Conservation (phyloP, 2,329 filamentous ascomycete genomes). For the Aspergillus terreus region DNA sequence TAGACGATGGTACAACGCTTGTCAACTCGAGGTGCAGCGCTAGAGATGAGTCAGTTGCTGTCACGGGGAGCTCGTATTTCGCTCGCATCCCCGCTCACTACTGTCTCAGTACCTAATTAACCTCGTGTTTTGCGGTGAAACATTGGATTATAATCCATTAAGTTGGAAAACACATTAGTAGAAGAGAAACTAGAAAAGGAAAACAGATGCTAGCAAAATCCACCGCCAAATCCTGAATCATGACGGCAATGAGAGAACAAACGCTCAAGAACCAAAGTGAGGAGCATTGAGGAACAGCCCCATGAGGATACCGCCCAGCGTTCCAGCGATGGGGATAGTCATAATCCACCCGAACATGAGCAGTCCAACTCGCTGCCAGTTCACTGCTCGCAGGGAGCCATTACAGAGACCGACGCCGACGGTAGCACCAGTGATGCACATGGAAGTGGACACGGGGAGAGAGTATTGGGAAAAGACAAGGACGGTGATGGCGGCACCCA, state of each 20-base stretch:
- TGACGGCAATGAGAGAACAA: not conserved
- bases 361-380: slow-evolving; percentile 69
- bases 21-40: not conserved
- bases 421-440: slow-evolving; percentile 77
- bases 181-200: not conserved
- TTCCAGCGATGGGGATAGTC: slow-evolving; percentile 62
- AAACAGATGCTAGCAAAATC: not conserved
- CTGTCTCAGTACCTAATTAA: no score
- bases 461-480: slow-evolving; percentile 72
- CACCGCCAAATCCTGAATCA: not conserved
- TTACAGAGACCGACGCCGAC: slow-evolving; percentile 77
- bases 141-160: no score
- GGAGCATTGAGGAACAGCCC: slow-evolving; percentile 57
- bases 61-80: no score
- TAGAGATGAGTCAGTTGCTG: no score
- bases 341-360: slow-evolving; percentile 64
- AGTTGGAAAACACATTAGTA: not conserved
- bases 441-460: slow-evolving; percentile 71
- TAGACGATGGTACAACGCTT: not conserved
- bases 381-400: slow-evolving; percentile 66
- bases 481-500: slow-evolving; percentile 74
- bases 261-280: slow-evolving; percentile 41
- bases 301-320: slow-evolving; percentile 53
- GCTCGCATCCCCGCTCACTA: no score
- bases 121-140: no score